Evolutionary conservation across 2,329 filamentous ascomycete genomes (phyloP).

Genomic region (Phialemonium atrogriseum): DNA sequence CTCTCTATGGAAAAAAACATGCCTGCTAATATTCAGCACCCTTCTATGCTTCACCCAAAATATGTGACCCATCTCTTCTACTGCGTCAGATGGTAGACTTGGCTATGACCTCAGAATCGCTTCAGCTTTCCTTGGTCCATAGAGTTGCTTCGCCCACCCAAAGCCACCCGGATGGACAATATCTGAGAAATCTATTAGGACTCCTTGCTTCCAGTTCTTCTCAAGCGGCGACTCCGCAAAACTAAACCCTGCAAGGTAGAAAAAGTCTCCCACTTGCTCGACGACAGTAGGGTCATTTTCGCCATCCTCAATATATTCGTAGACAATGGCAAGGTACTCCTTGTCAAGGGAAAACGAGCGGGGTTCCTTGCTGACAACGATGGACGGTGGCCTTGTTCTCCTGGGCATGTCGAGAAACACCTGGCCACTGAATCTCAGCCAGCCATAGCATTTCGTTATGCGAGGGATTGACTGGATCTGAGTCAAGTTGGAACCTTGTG

Average conservation of each 20-base stretch:
- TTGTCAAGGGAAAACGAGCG: not conserved
- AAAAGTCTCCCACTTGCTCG: not conserved
- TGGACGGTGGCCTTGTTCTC: not conserved
- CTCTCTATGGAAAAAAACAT: too few relatives aligned
- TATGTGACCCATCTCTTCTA: too few relatives aligned
- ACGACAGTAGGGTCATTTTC: not conserved
- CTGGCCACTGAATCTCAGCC: not conserved
- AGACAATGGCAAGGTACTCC: not conserved
- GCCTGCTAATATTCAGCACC: too few relatives aligned
- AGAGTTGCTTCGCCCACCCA: not conserved
- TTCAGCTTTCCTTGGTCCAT: not conserved
- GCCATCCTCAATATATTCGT: not conserved
- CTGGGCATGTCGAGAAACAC: not conserved
- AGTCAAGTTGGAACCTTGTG: not conserved
- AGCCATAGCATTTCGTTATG: not conserved
- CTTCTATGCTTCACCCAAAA: too few relatives aligned
- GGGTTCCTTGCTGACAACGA: constrained; percentile 1
- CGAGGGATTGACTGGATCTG: not conserved
- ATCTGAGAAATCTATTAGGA: constrained; percentile 1
- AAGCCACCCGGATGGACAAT: not conserved
- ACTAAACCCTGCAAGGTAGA: constrained; percentile 1
- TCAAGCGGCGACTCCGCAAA: not conserved
- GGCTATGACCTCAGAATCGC: too few relatives aligned
- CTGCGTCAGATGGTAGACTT: too few relatives aligned
- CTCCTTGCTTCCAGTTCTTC: not conserved